Evolutionary conservation across 2,329 filamentous ascomycete genomes (phyloP).

Genomic region (Rosellinia necatrix): DNA sequence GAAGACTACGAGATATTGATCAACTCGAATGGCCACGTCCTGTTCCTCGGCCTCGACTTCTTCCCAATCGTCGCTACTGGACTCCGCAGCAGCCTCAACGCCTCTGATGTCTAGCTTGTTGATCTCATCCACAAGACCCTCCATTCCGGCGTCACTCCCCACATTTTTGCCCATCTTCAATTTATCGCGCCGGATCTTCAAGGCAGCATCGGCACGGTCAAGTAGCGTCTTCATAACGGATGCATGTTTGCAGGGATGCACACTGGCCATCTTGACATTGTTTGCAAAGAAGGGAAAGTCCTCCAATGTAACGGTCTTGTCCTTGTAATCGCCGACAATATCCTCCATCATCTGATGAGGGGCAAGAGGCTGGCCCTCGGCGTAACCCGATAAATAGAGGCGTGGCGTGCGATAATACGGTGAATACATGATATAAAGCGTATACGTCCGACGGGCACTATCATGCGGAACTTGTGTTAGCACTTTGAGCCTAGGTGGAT

Average conservation of each 20-base stretch:
- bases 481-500: neutral
- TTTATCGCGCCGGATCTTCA: slow-evolving; percentile 87
- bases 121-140: slow-evolving; percentile 84
- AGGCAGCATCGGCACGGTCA: slow-evolving; percentile 89
- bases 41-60: slow-evolving; percentile 69
- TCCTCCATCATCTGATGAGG: slow-evolving; percentile 94
- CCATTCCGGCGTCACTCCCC: slow-evolving; percentile 66
- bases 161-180: slow-evolving; percentile 64
- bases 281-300: slow-evolving; percentile 95
- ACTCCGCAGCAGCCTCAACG: slow-evolving; percentile 56
- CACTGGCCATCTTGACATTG: slow-evolving; percentile 91
- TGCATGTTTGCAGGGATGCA: slow-evolving; percentile 97
- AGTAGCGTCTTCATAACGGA: slow-evolving; percentile 97
- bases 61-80: slow-evolving; percentile 66
- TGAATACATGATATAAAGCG: slow-evolving; percentile 96
- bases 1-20: slow-evolving; percentile 87
- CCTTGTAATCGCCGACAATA: slow-evolving; percentile 94
- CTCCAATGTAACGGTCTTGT: slow-evolving; percentile 97
- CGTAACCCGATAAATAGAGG: slow-evolving; percentile 92
- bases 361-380: slow-evolving; percentile 78
- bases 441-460: slow-evolving; percentile 90
- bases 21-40: slow-evolving; percentile 82
- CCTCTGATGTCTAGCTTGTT: slow-evolving; percentile 64
- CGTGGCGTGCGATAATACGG: slow-evolving; percentile 96
- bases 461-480: slow-evolving; percentile 27